These are phyloP conservation scores for Zangia roseola DNA, from an alignment of 768 basidiomycete genomes.

Conservation along the genomic window DNA sequence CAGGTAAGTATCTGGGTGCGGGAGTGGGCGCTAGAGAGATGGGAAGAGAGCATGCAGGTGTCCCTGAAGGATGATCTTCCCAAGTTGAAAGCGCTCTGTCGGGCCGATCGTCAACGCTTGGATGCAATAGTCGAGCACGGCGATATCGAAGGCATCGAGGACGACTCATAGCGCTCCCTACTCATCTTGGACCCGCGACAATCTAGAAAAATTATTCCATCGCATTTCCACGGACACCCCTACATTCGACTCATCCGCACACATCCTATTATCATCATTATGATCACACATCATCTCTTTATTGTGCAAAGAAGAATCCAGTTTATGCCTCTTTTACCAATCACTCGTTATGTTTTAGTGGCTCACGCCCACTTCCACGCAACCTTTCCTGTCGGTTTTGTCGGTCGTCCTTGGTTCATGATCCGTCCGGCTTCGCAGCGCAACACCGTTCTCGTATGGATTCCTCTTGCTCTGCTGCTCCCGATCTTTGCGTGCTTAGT, in stretches of 20 bases:
- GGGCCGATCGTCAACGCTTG: conserved; percentile 16
- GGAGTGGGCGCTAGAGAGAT: conserved; percentile 80
- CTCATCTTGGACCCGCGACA: conserved; percentile 2
- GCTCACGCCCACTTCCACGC: conserved; percentile 12
- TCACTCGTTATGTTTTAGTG: conserved; percentile 24
- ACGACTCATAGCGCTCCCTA: conserved; percentile 13
- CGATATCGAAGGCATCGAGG: conserved; percentile 8
- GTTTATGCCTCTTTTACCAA: conserved; percentile 14
- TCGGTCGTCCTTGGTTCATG: conserved; percentile 7
- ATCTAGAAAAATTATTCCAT: conserved; percentile 22
- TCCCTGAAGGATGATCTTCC: conserved; percentile 59
- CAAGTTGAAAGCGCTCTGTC: conserved; percentile 19
- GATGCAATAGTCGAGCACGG: conserved; percentile 12
- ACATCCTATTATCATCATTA: conserved; percentile 24
- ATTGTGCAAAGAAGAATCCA: conserved; percentile 28
- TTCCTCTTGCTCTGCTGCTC: conserved; percentile 23
- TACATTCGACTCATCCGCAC: conserved; percentile 18
- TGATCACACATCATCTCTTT: conserved; percentile 24
- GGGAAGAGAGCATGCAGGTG: conserved; percentile 62
- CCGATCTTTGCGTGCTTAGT: conserved; percentile 23
- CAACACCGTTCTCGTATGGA: conserved; percentile 20
- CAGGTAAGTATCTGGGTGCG: conserved; percentile 83
- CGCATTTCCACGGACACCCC: conserved; percentile 29
- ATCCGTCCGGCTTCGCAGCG: conserved; percentile 2
- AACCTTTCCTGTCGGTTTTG: conserved; percentile 22